Base-by-base conservation (phyloP, 306 rosid species). In the Dryas octopetala region DNA sequence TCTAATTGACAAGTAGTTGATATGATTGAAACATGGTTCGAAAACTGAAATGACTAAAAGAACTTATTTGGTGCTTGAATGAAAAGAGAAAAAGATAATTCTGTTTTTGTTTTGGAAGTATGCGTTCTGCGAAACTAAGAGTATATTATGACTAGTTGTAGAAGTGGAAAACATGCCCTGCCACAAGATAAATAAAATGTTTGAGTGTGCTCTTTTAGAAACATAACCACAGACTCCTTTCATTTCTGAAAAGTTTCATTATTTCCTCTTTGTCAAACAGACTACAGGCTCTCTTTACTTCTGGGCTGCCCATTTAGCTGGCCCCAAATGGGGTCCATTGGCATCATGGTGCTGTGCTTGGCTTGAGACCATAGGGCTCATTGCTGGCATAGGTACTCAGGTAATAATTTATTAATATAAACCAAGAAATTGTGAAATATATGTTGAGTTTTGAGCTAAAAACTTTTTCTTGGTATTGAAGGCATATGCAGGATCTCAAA, bases 261-360 rank as follows among this genome's bases (percentile, higher is more conserved):
- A 57, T 62, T 81, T 67, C 17, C 76, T 65, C 12, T 73, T 76
- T 6, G 43, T 43, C 49, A 32, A 76, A 79, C 91, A 92, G 96
- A 90, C 98, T 8, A 92, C 98, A 40, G 98, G 96, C 61, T 92
- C 98, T 66, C 89, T 92, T 9, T 92, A 92, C 84, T 90, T 92
- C 75, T 92, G 98, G 98, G 98, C 98, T 59, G 98, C 98, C 3
- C 98, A 92, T 83, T 86, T 92, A 77, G 96, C 98, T 10, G 98
- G 97, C 32, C 92, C 96, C 4, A 88, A 82, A 76, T 90, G 96
- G 96, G 98, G 98, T 55, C 96, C 98, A 66, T 89, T 92, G 71
- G 94, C 98, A 66, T 92, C 98, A 14, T 92, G 98, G 96, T 88
- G 92, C 47, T 90, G 96, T 71, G 98, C 96, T 73, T 92, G 98